Percentiles rank a stretch among this genome's conserved stretches.
Conservation (phyloP, 139 green algal species). For the Desmodesmus armatus region DNA sequence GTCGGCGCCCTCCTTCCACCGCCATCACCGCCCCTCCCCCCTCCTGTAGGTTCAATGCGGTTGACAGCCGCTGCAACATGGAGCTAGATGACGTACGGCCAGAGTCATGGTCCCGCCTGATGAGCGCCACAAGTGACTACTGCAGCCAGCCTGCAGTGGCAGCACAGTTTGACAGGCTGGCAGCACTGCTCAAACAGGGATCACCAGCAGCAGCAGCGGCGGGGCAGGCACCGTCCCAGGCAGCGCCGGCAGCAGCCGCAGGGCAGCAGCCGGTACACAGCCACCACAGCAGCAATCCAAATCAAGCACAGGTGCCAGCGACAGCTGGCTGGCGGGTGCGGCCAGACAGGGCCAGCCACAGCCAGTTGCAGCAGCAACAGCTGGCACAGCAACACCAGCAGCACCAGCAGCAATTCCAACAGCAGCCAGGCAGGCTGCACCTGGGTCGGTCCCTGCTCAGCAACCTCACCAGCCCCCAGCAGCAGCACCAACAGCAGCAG, state of each 20-base stretch:
- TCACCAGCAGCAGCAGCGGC: background rate
- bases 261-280: background rate
- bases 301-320: too few relatives aligned
- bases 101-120: slow-evolving; percentile 65
- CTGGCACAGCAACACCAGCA: background rate
- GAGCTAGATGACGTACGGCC: slow-evolving; percentile 86
- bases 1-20: too few relatives aligned
- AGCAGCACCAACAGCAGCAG: slow-evolving; percentile 3
- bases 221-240: background rate
- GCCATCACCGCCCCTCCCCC: too few relatives aligned
- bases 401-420: background rate
- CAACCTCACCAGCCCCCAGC: background rate
- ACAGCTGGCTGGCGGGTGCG: too few relatives aligned
- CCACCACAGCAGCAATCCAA: background rate
- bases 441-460: background rate
- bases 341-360: too few relatives aligned
- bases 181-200: slow-evolving; percentile 50
- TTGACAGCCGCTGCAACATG: slow-evolving; percentile 81
- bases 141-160: slow-evolving; percentile 57
- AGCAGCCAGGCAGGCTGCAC: background rate
- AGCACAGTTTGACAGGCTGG: slow-evolving; percentile 61
- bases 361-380: background rate
- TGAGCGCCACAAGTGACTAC: slow-evolving; percentile 82
- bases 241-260: background rate
- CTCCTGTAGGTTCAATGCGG: slow-evolving; percentile 80